Base-by-base conservation (phyloP, 192 early-diverging fungal species). In the Spinellus fusiger region DNA sequence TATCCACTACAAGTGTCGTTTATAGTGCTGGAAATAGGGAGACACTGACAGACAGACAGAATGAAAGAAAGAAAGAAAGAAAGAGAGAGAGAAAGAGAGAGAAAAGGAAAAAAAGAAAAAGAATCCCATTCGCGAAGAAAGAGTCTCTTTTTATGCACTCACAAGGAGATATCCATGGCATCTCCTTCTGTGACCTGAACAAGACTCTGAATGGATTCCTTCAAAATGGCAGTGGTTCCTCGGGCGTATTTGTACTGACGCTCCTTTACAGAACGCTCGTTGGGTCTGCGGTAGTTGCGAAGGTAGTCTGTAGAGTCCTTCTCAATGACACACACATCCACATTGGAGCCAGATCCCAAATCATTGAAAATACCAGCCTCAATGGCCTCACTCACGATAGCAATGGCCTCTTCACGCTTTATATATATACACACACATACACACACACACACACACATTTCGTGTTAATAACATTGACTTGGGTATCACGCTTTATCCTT, bases 321-420 rank as follows among this genome's bases (percentile, higher is more conserved):
- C 54, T 86, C 91, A 70, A 99, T 94, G 6, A 99, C 89, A 56
- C 82, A 86, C 1, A 96, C 84, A 75, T 99, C 94, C 49, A 99
- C 94, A 70, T 95, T 97, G 28, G 87, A 92, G 55, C 96, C 96
- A 47, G 96, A 99, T 63, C 96, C 96, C 32, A 97, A 71, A 73
- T 99, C 96, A 77, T 99, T 97, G 79, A 99, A 99, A 60, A 99
- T 93, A 86, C 96, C 96, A 13, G 95, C 89, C 72, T 91, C 86
- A 70, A 99, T 93, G 48, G 95, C 93, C 51, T 95, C 90, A 56
- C 89, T 87, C 9, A 97, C 96, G 53, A 99, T 55, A 27, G 88
- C 83, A 54, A 97, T 86, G 7, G 88, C 96, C 47, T 93, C 92
- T 33, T 96, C 86, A 51, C 92, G 82, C 86, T 93, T 73, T 49